Percentiles rank a stretch among this genome's conserved stretches.
Conservation (phyloP, 2,329 filamentous ascomycete genomes). For the Colletotrichum sp. region DNA sequence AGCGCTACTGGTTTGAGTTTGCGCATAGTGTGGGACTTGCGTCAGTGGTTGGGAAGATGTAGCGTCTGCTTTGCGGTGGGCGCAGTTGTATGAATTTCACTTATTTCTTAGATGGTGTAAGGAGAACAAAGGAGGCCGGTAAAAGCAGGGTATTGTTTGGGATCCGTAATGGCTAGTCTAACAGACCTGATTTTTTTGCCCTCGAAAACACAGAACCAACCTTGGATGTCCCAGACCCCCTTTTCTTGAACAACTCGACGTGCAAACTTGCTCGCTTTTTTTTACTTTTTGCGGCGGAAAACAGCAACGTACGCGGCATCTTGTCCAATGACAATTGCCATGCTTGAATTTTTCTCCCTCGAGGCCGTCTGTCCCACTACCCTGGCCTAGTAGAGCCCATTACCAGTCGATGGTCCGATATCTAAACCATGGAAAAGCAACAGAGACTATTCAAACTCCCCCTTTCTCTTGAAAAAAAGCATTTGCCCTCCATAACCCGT, state of each 20-base stretch:
- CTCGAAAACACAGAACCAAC: not conserved
- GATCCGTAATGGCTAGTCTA: slow-evolving; percentile 14
- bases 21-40: not conserved
- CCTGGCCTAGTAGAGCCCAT: not conserved
- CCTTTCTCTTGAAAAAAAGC: not conserved
- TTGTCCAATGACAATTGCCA: not conserved
- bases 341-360: not conserved
- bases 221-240: not conserved
- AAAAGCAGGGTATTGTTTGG: slow-evolving; percentile 16
- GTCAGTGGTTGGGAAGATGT: not conserved
- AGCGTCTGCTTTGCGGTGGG: not conserved
- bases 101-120: slow-evolving; percentile 18
- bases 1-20: not conserved
- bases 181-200: slow-evolving; percentile 15
- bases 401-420: not conserved
- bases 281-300: not conserved
- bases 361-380: not conserved
- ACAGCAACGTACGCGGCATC: not conserved
- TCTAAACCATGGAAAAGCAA: not conserved
- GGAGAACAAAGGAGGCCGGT: slow-evolving; percentile 6
- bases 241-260: not conserved
- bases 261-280: not conserved
- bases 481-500: not conserved
- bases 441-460: not conserved
- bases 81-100: not conserved